Evolutionary conservation across 164 flowering plant genomes (phyloP).

Genomic region (Pachysandra terminalis): DNA sequence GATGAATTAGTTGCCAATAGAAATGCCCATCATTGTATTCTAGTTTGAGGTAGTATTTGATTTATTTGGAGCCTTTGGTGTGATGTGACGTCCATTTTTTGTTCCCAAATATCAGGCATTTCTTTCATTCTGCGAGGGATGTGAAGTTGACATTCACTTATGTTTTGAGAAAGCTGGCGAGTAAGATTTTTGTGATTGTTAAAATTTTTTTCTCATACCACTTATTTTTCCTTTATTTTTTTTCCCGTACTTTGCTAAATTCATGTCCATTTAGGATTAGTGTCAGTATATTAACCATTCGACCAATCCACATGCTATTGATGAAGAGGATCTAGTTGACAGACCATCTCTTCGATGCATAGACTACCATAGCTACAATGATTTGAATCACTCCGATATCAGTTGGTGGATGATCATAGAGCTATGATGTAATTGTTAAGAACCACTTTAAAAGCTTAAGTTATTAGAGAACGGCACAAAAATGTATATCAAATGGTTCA

Average conservation of each 20-base stretch:
- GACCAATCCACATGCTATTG: neutral
- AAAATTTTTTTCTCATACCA: neutral
- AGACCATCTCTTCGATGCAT: neutral
- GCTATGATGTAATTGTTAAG: neutral
- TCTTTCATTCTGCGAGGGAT: slow-evolving; percentile 87
- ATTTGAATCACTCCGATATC: neutral
- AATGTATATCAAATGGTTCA: too few species aligned
- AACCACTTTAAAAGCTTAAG: too few species aligned
- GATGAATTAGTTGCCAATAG: neutral
- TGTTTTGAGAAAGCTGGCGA: slow-evolving; percentile 95
- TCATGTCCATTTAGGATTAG: neutral
- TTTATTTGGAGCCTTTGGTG: slow-evolving; percentile 6
- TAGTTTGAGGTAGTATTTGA: neutral
- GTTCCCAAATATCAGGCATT: slow-evolving; percentile 65
- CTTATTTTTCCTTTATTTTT: slow-evolving; percentile 4
- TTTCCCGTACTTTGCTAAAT: neutral
- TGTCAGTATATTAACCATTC: neutral
- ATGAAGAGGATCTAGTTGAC: neutral
- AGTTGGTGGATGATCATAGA: neutral
- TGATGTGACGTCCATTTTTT: slow-evolving; percentile 5
- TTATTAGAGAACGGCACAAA: too few species aligned
- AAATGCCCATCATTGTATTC: neutral
- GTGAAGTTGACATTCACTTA: slow-evolving; percentile 90
- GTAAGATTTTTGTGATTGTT: slow-evolving; percentile 45
- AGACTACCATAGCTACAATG: neutral